phyloP scores from a whole-genome alignment of 1,284 basidiomycete species.

The Neolentinus lepideus region DNA sequence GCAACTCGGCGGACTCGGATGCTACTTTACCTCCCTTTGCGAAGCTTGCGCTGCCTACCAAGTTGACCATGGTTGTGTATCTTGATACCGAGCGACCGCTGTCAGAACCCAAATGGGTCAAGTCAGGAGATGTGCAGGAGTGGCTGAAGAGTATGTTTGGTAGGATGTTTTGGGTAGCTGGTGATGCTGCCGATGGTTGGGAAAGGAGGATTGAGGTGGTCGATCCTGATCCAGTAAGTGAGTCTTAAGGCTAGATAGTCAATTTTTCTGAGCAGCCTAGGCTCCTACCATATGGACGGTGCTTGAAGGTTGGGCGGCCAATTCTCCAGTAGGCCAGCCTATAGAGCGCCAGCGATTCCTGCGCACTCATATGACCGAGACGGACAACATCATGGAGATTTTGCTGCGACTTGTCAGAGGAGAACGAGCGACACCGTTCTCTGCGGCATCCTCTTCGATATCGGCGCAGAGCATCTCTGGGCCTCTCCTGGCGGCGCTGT shows the following conservation, averaged over 20 bases:
- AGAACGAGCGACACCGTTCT: constrained; percentile 69
- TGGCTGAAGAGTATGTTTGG: constrained; percentile 89
- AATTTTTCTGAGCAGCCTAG: constrained; percentile 29
- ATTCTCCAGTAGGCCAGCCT: constrained; percentile 68
- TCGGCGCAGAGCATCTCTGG: constrained; percentile 55
- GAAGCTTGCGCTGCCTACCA: constrained; percentile 41
- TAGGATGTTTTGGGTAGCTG: constrained; percentile 72
- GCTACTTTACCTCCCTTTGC: constrained; percentile 63
- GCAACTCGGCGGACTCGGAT: constrained; percentile 39
- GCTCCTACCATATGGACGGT: constrained; percentile 88
- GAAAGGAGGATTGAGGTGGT: constrained; percentile 86
- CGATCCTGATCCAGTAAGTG: constrained; percentile 89
- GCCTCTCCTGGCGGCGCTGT: constrained; percentile 60
- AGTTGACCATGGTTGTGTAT: constrained; percentile 53
- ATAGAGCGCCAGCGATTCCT: constrained; percentile 84
- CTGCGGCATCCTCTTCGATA: constrained; percentile 48
- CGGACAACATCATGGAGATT: constrained; percentile 87
- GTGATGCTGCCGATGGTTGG: constrained; percentile 77
- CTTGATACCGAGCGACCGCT: constrained; percentile 84
- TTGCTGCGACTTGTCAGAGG: constrained; percentile 84
- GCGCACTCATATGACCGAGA: constrained; percentile 77
- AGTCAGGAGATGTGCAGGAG: constrained; percentile 87
- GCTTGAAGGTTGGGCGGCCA: constrained; percentile 80
- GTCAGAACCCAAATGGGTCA: constrained; percentile 94
- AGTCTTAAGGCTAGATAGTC: constrained; percentile 7